Base-by-base conservation (phyloP, 345 rosid species). In the Populus nigra region DNA sequence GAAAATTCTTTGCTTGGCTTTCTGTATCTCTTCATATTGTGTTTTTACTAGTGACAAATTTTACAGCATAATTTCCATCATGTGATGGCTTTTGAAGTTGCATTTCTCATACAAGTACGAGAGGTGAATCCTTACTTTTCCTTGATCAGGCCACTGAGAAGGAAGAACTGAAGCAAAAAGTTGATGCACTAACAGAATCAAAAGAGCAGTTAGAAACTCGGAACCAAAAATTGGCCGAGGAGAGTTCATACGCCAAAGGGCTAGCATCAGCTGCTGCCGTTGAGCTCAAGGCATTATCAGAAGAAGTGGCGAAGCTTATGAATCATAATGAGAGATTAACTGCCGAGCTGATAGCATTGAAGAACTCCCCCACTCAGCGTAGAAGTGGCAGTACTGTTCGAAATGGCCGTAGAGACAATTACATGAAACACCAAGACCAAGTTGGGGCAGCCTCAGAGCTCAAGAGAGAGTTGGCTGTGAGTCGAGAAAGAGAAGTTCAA, bases 231-330 rank as follows among this genome's bases (percentile, higher is more conserved):
- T 89, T 94, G 38, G 94, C 94, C 0, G 99, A 96, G 43, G 99
- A 96, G 81, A 91, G 99, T 83, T 89, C 95, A 18, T 96, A 96
- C 16, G 99, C 99, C 2, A 96, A 96, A 87, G 99, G 97, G 69
- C 91, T 96, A 79, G 99, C 98, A 80, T 96, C 99, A 71, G 99
- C 99, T 73, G 99, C 99, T 76, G 99, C 99, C n/a, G 99, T 96
- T 22, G 99, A 96, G 87, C 99, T 96, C 70, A 96, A 96, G 86
- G 99, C 97, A 78, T 84, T 96, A 72, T 93, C 98, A 3, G 99
- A 93, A 82, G 98, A 96, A 89, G 94, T 96, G 16, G 90, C 98
- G 61, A 96, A 96, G 84, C 97, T 96, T 29, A 92, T 96, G 98
- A 89, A 91, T 80, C 94, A 89, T 25, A 96, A 96, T 6, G 99